Evolutionary conservation across 2,329 filamentous ascomycete species (phyloP).

Genomic region (Epicoccum sorghinum): DNA sequence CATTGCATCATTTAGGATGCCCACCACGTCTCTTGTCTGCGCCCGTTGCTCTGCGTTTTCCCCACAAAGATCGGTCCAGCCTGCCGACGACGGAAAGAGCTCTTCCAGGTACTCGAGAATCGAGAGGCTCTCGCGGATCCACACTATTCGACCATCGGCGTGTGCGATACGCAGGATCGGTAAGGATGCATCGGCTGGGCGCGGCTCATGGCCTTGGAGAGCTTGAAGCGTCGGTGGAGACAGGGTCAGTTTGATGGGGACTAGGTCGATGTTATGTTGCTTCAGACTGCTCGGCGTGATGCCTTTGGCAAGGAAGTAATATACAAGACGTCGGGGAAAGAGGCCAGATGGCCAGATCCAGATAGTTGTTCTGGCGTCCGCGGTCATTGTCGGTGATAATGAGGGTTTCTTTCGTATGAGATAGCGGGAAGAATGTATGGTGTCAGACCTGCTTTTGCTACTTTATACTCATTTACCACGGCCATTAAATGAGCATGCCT

Average conservation of each 20-base stretch:
- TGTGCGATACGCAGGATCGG: conserved; percentile 20
- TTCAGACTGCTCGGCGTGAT: conserved; percentile 16
- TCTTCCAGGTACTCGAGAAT: conserved; percentile 25
- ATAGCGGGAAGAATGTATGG: too few relatives aligned
- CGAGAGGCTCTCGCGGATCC: conserved; percentile 18
- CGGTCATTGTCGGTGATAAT: too few relatives aligned
- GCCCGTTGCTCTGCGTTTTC: conserved; percentile 13
- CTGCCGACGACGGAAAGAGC: conserved; percentile 4
- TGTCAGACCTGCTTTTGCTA: too few relatives aligned
- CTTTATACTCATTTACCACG: too few relatives aligned
- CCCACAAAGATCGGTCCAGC: conserved; percentile 10
- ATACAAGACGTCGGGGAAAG: conserved; percentile 27
- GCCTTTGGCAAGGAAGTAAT: conserved; percentile 25
- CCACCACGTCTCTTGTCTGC: conserved; percentile 13
- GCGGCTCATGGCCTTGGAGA: conserved; percentile 9
- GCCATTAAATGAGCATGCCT: too few relatives aligned
- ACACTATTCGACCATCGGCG: not conserved
- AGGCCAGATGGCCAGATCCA: conserved; percentile 30
- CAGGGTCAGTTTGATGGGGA: conserved; percentile 15
- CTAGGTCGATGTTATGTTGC: conserved; percentile 21
- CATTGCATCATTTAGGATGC: conserved; percentile 15
- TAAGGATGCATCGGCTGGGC: conserved; percentile 15
- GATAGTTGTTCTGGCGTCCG: conserved; percentile 16
- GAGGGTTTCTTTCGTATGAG: too few relatives aligned
- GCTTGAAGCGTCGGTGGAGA: conserved; percentile 4